Evolutionary conservation across 1,284 basidiomycete species (phyloP).

Genomic region (Rhodotorula sp.): DNA sequence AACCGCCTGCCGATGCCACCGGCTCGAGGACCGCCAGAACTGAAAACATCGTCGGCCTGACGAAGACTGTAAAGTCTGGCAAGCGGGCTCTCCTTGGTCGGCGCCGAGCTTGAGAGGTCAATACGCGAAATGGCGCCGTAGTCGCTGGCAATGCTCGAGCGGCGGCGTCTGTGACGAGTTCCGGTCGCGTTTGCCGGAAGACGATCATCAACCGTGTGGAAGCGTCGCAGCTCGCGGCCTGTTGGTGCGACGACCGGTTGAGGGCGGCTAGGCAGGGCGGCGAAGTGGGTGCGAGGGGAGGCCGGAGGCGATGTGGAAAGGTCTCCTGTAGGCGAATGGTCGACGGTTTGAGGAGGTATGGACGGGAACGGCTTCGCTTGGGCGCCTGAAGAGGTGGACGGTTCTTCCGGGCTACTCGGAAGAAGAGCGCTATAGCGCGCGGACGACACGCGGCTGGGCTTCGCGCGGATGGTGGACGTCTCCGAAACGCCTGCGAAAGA

Average conservation of each 20-base stretch:
- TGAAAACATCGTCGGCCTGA: background rate
- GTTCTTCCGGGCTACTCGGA: background rate
- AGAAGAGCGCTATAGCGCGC: no score
- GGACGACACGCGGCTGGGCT: no score
- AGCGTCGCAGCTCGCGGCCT: background rate
- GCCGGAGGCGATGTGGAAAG: background rate
- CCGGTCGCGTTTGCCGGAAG: conserved; percentile 25
- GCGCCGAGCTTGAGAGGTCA: conserved; percentile 23
- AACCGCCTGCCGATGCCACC: conserved; percentile 17
- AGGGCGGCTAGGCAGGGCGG: background rate
- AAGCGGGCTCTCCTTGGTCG: conserved; percentile 32
- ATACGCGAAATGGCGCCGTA: background rate
- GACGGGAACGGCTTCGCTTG: background rate
- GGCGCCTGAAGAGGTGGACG: background rate
- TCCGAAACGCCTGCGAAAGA: conserved; percentile 4
- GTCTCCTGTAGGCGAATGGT: background rate
- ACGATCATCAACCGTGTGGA: conserved; percentile 10
- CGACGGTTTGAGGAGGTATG: background rate
- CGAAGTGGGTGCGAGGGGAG: background rate
- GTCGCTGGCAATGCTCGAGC: background rate
- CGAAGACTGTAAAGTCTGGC: conserved; percentile 23
- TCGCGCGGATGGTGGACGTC: conserved; percentile 8
- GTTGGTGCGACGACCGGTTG: background rate
- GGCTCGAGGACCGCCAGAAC: background rate
- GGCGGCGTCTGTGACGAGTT: background rate